Evolutionary conservation across 1,284 basidiomycete species (phyloP).

Genomic region (Neonothopanus nambi): DNA sequence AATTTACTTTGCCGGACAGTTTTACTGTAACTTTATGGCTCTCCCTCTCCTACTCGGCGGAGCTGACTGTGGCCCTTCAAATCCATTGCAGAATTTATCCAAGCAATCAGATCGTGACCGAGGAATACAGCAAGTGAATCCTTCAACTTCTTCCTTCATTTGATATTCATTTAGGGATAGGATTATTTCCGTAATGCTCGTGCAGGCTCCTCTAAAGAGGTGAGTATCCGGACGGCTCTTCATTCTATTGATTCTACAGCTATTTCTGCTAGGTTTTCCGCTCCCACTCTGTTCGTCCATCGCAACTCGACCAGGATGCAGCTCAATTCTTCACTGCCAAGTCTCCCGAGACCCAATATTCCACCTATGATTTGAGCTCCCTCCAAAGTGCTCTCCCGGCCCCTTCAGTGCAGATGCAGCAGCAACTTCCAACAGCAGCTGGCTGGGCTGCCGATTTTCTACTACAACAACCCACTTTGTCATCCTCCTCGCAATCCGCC

Average conservation of each 20-base stretch:
- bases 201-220: constrained; percentile 60
- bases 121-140: constrained; percentile 70
- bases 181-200: constrained; percentile 62
- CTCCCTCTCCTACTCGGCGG: constrained; percentile 72
- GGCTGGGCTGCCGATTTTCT: constrained; percentile 69
- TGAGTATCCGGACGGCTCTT: constrained; percentile 28
- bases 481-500: constrained; percentile 1
- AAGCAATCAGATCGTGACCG: constrained; percentile 79
- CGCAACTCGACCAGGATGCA: constrained; percentile 62
- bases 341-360: constrained; percentile 25
- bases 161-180: constrained; percentile 35
- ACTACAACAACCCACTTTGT: constrained; percentile 26
- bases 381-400: constrained; percentile 1
- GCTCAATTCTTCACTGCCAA: constrained; percentile 61
- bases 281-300: constrained; percentile 44
- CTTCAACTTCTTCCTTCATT: not conserved
- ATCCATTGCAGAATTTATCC: constrained; percentile 75
- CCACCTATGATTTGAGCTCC: constrained; percentile 7
- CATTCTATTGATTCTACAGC: not conserved
- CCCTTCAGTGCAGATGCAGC: constrained; percentile 16
- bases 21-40: constrained; percentile 50
- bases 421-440: constrained; percentile 25
- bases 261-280: constrained; percentile 53
- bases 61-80: constrained; percentile 80
- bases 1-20: not conserved